Evolutionary conservation across 148 eudicot species (phyloP).

Genomic region (Cornus controversa): DNA sequence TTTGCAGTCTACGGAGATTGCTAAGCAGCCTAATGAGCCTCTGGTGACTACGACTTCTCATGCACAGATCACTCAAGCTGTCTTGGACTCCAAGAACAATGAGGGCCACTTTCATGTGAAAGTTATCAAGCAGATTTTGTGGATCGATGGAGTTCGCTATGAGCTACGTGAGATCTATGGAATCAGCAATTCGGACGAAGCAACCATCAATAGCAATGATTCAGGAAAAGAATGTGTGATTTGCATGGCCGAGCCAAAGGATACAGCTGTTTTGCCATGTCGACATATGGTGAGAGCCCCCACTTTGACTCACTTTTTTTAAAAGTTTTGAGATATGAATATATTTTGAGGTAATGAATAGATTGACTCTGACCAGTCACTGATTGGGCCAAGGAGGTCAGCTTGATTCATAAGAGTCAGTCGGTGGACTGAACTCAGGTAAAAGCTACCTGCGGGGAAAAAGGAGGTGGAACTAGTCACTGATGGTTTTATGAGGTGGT

Average conservation of each 20-base stretch:
- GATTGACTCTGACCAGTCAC: neutral
- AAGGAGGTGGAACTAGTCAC: too few relatives aligned
- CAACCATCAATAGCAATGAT: constrained; percentile 34
- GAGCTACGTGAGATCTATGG: constrained; percentile 55
- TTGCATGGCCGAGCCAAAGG: constrained; percentile 53
- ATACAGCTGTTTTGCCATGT: constrained; percentile 52
- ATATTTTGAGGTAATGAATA: neutral
- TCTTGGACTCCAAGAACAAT: constrained; percentile 39
- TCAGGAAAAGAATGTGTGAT: constrained; percentile 57
- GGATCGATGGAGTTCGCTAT: constrained; percentile 45
- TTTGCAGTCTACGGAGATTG: constrained; percentile 18
- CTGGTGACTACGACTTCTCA: constrained; percentile 17
- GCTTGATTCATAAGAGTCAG: neutral
- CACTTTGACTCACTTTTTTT: neutral
- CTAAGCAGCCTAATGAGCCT: constrained; percentile 7
- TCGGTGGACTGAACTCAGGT: too few relatives aligned
- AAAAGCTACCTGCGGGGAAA: too few relatives aligned
- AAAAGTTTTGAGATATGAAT: neutral
- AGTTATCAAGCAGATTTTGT: constrained; percentile 48
- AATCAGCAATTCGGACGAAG: constrained; percentile 34
- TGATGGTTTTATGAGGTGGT: neutral
- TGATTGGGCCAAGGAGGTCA: neutral
- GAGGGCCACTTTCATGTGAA: constrained; percentile 36
- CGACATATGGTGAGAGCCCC: constrained; percentile 54
- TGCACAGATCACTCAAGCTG: constrained; percentile 52